Percentiles rank a stretch among this genome's conserved stretches.
phyloP scores from a whole-genome alignment of 2,329 filamentous ascomycete species.

The Hymenoscyphus fructigenus region DNA sequence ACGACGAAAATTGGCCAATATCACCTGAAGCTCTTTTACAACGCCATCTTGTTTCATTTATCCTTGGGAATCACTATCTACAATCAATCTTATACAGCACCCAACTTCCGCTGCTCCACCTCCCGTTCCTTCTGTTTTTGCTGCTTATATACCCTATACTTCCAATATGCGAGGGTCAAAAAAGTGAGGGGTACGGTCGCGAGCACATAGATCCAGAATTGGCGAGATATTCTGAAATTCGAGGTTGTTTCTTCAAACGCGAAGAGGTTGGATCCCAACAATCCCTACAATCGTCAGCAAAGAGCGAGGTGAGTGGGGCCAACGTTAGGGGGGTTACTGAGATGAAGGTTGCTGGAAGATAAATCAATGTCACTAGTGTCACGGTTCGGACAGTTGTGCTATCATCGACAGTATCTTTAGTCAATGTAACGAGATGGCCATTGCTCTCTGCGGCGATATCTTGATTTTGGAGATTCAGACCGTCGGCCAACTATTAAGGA shows the following conservation, averaged over 20 bases:
- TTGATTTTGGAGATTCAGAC: slow-evolving; percentile 19
- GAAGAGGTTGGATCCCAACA: slow-evolving; percentile 40
- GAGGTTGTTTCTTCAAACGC: slow-evolving; percentile 25
- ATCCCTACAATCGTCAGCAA: slow-evolving; percentile 1
- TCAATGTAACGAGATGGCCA: slow-evolving; percentile 27
- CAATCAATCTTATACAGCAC: no score
- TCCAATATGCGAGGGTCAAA: no score
- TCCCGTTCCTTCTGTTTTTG: no score
- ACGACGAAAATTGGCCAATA: no score
- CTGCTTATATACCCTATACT: no score
- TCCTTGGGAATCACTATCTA: no score
- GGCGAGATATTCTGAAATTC: slow-evolving; percentile 25
- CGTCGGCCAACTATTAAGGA: slow-evolving; percentile 9
- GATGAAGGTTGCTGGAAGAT: slow-evolving; percentile 35
- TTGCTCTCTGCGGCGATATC: slow-evolving; percentile 17
- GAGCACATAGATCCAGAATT: slow-evolving; percentile 38
- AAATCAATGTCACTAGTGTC: slow-evolving; percentile 36
- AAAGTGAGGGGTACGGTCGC: slow-evolving; percentile 26
- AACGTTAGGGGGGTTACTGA: slow-evolving; percentile 13
- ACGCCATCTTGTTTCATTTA: no score
- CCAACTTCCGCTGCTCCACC: no score
- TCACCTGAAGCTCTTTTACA: no score
- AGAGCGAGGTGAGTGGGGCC: neutral
- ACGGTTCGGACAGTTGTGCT: slow-evolving; percentile 33
- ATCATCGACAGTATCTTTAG: slow-evolving; percentile 34